Evolutionary conservation across 139 green algal species (phyloP), one percentile per base, ranked within the genome.

Genomic region (Haematococcus lacustris): DNA sequence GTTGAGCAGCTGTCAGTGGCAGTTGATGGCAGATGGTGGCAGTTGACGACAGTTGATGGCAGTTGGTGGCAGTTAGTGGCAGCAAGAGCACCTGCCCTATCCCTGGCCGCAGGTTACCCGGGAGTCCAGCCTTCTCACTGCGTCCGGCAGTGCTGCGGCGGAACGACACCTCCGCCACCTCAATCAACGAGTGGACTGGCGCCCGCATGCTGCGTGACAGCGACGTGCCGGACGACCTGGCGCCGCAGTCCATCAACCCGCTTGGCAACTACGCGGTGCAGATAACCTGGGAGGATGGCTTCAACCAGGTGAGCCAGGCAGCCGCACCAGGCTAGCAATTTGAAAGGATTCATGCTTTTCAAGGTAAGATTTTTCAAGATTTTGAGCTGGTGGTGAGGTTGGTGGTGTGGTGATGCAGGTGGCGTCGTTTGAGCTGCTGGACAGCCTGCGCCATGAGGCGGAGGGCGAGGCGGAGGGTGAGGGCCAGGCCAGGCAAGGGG

Each of bases 251-350:
- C 9, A 78, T 98, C 37, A 76, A 82, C 39, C 85, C 89, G 1
- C 72, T 99, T 17, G 95, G 95, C 38, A 99, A 99, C 85, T 99
- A 99, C 73, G 95, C 95, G 2, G 91, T 96, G 51, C 87, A 91
- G 82, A 94, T 96, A 71, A 75, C 66, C 2, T 96, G 91, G 90
- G 57, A 91, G 70, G 92, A 97, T 50, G 88, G 91, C 33, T 95
- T 96, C 85, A 95, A 92, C 73, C 90, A 95, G 85, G 87, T 96
- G 64, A 50, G 57, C 28, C 38, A 1, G 32, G 43, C 43, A 53
- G 43, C 43, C 9, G 43, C 43, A 17, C 43, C 9, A 17, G 43
- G 43, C 43, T 53, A 17, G 9, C 43, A 9, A 9, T 53, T 17
- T 28, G 17, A 53, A 53, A 9, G 43, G 43, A 53, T 9, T 28